Evolutionary conservation across 148 eudicot species (phyloP).

Genomic region (Euryodendron excelsum): DNA sequence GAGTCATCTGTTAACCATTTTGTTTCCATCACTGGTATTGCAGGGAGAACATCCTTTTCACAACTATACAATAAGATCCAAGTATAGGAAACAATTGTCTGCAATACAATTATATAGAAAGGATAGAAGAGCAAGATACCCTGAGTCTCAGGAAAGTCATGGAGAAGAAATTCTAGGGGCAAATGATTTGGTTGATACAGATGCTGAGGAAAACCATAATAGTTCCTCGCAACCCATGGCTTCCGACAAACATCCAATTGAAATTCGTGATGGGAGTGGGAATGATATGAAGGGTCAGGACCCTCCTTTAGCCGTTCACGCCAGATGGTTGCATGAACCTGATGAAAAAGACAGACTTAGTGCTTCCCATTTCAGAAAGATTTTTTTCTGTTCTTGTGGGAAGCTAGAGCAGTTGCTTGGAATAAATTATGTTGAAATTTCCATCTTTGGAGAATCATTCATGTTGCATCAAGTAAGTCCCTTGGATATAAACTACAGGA

Average conservation of each 20-base stretch:
- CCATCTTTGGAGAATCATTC: constrained; percentile 93
- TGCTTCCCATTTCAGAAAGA: constrained; percentile 84
- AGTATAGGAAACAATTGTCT: constrained; percentile 50
- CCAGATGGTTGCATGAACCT: constrained; percentile 82
- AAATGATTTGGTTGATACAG: constrained; percentile 27
- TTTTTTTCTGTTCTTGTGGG: constrained; percentile 75
- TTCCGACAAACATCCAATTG: constrained; percentile 15
- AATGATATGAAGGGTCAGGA: constrained; percentile 23
- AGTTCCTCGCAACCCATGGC: constrained; percentile 22
- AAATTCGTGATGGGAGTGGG: constrained; percentile 27
- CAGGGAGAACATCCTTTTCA: constrained; percentile 96
- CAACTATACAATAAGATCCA: constrained; percentile 77
- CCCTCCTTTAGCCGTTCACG: constrained; percentile 33
- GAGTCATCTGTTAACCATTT: constrained; percentile 6
- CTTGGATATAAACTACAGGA: not conserved
- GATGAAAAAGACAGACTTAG: constrained; percentile 72
- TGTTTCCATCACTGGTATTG: constrained; percentile 15
- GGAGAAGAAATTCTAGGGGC: constrained; percentile 30
- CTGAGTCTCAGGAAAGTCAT: constrained; percentile 35
- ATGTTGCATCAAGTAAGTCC: constrained; percentile 95
- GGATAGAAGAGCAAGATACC: constrained; percentile 26
- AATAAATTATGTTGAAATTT: constrained; percentile 55
- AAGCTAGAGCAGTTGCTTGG: constrained; percentile 61
- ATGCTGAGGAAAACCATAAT: constrained; percentile 29
- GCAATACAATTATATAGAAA: constrained; percentile 15